These are phyloP conservation scores for Yarrowia galli DNA, from an alignment of 1,139 yeast genomes.

Conservation along the genomic window DNA sequence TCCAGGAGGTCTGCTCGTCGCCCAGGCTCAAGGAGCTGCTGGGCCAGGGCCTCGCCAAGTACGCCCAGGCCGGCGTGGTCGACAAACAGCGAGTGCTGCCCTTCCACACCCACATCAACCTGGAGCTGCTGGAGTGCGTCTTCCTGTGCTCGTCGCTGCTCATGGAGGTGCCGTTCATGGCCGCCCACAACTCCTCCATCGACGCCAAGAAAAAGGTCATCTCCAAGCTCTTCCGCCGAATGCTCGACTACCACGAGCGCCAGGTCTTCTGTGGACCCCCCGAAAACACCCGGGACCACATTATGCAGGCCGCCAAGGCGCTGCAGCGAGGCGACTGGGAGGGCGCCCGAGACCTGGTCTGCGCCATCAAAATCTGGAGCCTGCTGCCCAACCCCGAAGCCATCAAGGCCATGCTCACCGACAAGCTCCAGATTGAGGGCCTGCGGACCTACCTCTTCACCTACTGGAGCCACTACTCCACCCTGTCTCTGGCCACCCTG, in stretches of 20 bases:
- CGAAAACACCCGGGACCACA: conserved; percentile 92
- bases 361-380: conserved; percentile 86
- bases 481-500: conserved; percentile 73
- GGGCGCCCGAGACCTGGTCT: conserved; percentile 72
- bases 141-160: conserved; percentile 89
- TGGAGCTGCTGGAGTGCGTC: conserved; percentile 93
- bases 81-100: conserved; percentile 90
- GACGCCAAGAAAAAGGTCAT: conserved; percentile 71
- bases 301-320: conserved; percentile 91
- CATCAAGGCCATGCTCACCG: conserved; percentile 72
- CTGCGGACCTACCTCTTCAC: conserved; percentile 88
- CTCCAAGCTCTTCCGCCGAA: conserved; percentile 87
- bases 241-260: conserved; percentile 91
- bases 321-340: conserved; percentile 93
- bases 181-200: conserved; percentile 58
- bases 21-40: conserved; percentile 88
- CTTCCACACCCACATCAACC: conserved; percentile 97
- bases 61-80: conserved; percentile 57
- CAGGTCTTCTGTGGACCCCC: conserved; percentile 98
- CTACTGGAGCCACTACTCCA: conserved; percentile 76
- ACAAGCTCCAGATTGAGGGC: conserved; percentile 87
- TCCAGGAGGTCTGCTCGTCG: conserved; percentile 88
- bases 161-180: conserved; percentile 90
- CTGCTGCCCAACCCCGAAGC: conserved; percentile 70
- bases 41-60: conserved; percentile 89